Evolutionary conservation across 83 land plant species (phyloP).

Genomic region (Thuja plicata): DNA sequence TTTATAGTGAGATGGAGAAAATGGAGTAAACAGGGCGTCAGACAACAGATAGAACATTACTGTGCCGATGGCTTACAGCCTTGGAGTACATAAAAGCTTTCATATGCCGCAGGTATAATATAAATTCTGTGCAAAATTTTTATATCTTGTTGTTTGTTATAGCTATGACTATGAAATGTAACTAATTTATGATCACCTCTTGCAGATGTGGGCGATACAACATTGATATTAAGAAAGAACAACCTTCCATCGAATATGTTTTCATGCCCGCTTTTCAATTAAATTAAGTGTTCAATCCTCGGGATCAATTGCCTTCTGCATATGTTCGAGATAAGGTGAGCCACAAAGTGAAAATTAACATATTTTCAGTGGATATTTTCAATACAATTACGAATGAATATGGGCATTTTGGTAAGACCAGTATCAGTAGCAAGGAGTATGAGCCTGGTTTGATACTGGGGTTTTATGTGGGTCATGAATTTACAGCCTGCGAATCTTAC

Average conservation of each 20-base stretch:
- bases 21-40: conserved; percentile 48
- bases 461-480: background rate
- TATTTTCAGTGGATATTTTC: conserved; percentile 58
- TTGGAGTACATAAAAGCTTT: conserved; percentile 51
- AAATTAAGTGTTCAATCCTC: conserved; percentile 68
- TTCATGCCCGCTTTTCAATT: conserved; percentile 75
- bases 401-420: conserved; percentile 39
- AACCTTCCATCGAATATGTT: conserved; percentile 42
- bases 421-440: background rate
- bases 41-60: conserved; percentile 64
- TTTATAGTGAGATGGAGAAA: conserved; percentile 75
- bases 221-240: conserved; percentile 62
- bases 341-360: conserved; percentile 47
- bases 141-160: too few relatives aligned
- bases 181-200: background rate
- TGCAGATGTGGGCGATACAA: conserved; percentile 78
- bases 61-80: conserved; percentile 70
- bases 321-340: conserved; percentile 66
- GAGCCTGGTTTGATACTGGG: background rate
- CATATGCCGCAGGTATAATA: conserved; percentile 57
- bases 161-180: background rate
- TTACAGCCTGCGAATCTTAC: conserved; percentile 6
- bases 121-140: background rate
- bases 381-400: conserved; percentile 58
- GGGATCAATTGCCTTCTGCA: conserved; percentile 78